Percentiles rank a stretch among this genome's conserved stretches.
Conservation (phyloP, 768 basidiomycete species). For the Mycena metata region DNA sequence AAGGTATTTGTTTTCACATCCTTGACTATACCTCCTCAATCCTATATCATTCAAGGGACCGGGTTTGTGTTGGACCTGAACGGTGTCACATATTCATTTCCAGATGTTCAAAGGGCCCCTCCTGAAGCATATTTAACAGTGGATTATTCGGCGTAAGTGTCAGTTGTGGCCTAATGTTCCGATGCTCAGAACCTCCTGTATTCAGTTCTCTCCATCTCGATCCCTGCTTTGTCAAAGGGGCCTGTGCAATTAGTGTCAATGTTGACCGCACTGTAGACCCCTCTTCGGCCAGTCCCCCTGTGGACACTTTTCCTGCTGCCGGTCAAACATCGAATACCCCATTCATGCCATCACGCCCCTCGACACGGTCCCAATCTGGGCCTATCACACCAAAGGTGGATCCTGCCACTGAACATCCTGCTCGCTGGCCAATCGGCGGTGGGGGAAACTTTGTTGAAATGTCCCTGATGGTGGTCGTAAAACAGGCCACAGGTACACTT, state of each 20-base stretch:
- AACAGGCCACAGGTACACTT: neutral
- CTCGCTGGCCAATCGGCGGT: neutral
- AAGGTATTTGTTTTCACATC: neutral
- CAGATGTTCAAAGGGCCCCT: neutral
- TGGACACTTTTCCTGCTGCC: too few relatives aligned
- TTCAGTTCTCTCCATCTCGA: neutral
- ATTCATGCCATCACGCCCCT: too few relatives aligned
- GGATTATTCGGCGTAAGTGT: neutral
- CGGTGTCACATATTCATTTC: slow-evolving; percentile 1
- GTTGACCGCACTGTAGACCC: slow-evolving; percentile 6
- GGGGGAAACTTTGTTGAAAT: slow-evolving; percentile 22
- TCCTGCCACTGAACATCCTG: neutral
- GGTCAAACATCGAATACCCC: too few relatives aligned
- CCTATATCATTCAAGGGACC: neutral
- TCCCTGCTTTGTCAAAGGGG: neutral
- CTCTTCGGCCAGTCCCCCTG: neutral
- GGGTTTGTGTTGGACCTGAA: neutral
- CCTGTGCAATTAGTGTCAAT: slow-evolving; percentile 4
- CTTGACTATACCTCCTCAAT: neutral
- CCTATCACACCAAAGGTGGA: too few relatives aligned
- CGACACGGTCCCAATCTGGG: too few relatives aligned
- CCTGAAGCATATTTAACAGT: neutral
- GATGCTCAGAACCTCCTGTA: too few relatives aligned
- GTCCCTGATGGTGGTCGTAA: slow-evolving; percentile 5
- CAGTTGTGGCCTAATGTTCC: neutral